Conservation (phyloP, 83 land plant species). For the Isoetes engelmannii region DNA sequence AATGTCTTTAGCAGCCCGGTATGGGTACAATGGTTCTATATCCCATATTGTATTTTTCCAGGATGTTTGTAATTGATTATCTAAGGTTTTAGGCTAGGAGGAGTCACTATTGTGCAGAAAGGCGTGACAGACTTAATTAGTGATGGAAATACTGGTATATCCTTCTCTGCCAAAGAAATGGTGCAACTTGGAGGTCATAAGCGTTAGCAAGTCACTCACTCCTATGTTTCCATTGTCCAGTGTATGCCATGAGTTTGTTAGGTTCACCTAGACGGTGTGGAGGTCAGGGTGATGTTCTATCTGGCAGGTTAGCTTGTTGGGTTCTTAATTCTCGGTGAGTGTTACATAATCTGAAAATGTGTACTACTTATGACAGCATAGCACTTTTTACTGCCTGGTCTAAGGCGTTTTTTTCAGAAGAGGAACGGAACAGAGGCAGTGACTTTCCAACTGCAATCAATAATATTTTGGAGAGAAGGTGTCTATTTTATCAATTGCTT, state of each 20-base stretch:
- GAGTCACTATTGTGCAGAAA: slow-evolving; percentile 78
- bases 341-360: no score
- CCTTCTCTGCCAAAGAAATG: background rate
- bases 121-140: slow-evolving; percentile 74
- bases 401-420: slow-evolving; percentile 7
- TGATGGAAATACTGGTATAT: slow-evolving; percentile 69
- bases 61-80: no score
- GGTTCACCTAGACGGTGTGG: slow-evolving; percentile 98
- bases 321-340: no score
- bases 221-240: slow-evolving; percentile 28
- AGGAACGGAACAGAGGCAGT: background rate
- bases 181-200: background rate
- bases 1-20: slow-evolving; percentile 58
- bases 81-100: slow-evolving; percentile 62
- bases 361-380: slow-evolving; percentile 34
- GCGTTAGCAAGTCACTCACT: background rate
- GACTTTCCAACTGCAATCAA: background rate
- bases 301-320: slow-evolving; percentile 50
- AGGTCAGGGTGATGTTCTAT: slow-evolving; percentile 97
- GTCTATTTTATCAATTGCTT: no score
- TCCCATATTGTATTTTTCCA: no score
- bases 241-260: slow-evolving; percentile 49
- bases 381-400: slow-evolving; percentile 89
- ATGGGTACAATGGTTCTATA: slow-evolving; percentile 1
- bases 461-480: background rate